Evolutionary conservation across 2,329 filamentous ascomycete genomes (phyloP).

Genomic region (Stachybotrys echinatus): DNA sequence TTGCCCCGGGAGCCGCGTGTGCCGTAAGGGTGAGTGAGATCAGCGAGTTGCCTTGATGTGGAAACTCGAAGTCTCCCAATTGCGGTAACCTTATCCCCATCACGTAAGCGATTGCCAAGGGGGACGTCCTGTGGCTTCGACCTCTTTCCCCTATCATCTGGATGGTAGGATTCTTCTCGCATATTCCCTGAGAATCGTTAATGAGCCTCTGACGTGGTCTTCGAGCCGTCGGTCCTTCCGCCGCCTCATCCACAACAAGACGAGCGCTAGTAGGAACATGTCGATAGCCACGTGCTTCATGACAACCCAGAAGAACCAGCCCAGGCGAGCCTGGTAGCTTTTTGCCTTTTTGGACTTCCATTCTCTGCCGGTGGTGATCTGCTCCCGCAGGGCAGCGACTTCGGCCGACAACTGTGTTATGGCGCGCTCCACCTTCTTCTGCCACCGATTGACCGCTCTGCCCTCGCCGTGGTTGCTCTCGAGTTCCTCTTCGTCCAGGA

Average conservation of each 20-base stretch:
- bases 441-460: slow-evolving; percentile 54
- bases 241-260: slow-evolving; percentile 68
- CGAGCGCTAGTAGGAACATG: slow-evolving; percentile 55
- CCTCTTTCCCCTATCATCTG: slow-evolving; percentile 18
- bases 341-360: slow-evolving; percentile 62
- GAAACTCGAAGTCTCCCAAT: too few relatives aligned
- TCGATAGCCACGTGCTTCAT: slow-evolving; percentile 73
- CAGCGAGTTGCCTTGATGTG: too few relatives aligned
- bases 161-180: slow-evolving; percentile 53
- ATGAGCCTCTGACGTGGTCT: slow-evolving; percentile 62
- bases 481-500: slow-evolving; percentile 39
- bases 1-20: too few relatives aligned
- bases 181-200: slow-evolving; percentile 55
- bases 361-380: slow-evolving; percentile 73
- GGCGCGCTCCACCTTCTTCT: slow-evolving; percentile 75
- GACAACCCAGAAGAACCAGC: slow-evolving; percentile 63
- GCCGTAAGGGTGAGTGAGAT: too few relatives aligned
- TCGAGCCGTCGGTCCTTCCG: slow-evolving; percentile 68
- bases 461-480: slow-evolving; percentile 19
- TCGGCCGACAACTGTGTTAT: slow-evolving; percentile 88
- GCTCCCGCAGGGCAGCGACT: slow-evolving; percentile 85
- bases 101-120: too few relatives aligned
- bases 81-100: too few relatives aligned
- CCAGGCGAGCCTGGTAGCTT: slow-evolving; percentile 63
- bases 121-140: too few relatives aligned